A percentile compares a stretch with the other conserved stretches of the same genome.
phyloP scores from a whole-genome alignment of 805 yeast genomes.

The Tetrapisispora pingtungensis region DNA sequence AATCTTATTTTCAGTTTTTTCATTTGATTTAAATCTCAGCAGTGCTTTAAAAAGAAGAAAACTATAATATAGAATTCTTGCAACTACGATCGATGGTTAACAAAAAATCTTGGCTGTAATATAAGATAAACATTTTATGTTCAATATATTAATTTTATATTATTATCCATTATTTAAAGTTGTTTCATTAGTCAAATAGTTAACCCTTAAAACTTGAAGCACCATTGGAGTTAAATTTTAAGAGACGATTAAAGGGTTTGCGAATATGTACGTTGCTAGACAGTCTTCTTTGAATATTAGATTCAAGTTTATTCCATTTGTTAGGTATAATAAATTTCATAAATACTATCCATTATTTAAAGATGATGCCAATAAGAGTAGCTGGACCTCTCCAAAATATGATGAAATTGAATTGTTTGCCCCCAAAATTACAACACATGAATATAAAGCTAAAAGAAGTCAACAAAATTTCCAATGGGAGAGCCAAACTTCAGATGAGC shows the following conservation, averaged over 20 bases:
- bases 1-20: no score
- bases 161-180: no score
- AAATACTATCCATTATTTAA: not conserved
- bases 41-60: no score
- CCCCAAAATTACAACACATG: slow-evolving; percentile 14
- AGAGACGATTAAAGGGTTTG: not conserved
- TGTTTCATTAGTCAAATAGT: no score
- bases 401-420: slow-evolving; percentile 29
- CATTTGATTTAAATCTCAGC: no score
- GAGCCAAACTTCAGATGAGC: slow-evolving; percentile 11
- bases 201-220: no score
- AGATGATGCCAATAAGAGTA: slow-evolving; percentile 6
- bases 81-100: no score
- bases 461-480: slow-evolving; percentile 16
- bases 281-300: not conserved
- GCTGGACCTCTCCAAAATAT: slow-evolving; percentile 13
- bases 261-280: not conserved
- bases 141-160: no score
- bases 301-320: not conserved
- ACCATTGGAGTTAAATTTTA: no score
- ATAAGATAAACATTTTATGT: no score
- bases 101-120: no score
- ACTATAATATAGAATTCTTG: no score
- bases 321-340: not conserved
- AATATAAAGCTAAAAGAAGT: slow-evolving; percentile 19